A percentile compares a stretch with the other conserved stretches of the same genome.
These are phyloP conservation scores for Colletotrichum endophyticum DNA, from an alignment of 2,329 filamentous ascomycete species.

Conservation along the genomic window DNA sequence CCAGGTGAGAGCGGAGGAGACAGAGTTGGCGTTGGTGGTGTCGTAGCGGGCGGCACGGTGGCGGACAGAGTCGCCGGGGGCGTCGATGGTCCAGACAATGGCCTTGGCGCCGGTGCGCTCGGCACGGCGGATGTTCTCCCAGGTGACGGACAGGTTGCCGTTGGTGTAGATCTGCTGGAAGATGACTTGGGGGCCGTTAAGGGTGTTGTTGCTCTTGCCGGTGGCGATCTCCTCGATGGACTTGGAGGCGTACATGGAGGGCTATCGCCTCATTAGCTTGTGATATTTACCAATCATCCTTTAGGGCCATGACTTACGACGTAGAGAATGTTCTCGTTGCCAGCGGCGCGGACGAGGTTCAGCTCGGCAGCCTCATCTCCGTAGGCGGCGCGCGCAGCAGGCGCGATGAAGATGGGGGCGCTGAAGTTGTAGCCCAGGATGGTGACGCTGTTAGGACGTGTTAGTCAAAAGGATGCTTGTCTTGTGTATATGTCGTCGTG, in stretches of 20 bases:
- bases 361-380: slow-evolving; percentile 48
- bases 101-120: slow-evolving; percentile 39
- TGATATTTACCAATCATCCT: not conserved
- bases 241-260: slow-evolving; percentile 35
- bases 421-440: slow-evolving; percentile 52
- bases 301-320: slow-evolving; percentile 27
- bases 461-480: not conserved
- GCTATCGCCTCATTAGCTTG: not conserved
- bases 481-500: not conserved
- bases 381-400: slow-evolving; percentile 48
- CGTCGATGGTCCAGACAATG: slow-evolving; percentile 42
- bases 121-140: slow-evolving; percentile 35
- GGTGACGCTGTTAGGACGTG: slow-evolving; percentile 32
- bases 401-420: slow-evolving; percentile 54
- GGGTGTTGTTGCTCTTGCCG: slow-evolving; percentile 27
- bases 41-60: slow-evolving; percentile 27
- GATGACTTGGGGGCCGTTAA: slow-evolving; percentile 31
- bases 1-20: slow-evolving; percentile 25
- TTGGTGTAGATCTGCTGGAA: slow-evolving; percentile 35
- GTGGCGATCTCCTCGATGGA: slow-evolving; percentile 38
- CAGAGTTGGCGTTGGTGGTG: slow-evolving; percentile 21
- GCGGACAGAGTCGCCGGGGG: slow-evolving; percentile 24
- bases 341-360: slow-evolving; percentile 52
- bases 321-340: slow-evolving; percentile 50
- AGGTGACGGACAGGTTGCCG: slow-evolving; percentile 35